These are phyloP conservation scores for Blepharisma undulans DNA, from an alignment of 169 alveolate species.

Conservation along the genomic window DNA sequence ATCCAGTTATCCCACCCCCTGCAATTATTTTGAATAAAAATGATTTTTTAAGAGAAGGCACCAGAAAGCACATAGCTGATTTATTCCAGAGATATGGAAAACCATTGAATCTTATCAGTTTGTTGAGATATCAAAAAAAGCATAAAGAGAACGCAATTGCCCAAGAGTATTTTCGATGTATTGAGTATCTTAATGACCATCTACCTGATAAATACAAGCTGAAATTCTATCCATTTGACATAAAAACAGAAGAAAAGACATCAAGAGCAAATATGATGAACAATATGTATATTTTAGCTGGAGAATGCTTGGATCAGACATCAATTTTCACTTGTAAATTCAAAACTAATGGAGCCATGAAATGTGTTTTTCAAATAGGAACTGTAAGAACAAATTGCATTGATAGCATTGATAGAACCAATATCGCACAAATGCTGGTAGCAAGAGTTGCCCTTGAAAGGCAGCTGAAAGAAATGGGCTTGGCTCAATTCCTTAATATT, in stretches of 20 bases:
- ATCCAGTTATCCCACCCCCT: constrained; percentile 74
- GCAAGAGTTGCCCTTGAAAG: constrained; percentile 55
- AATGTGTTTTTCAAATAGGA: constrained; percentile 78
- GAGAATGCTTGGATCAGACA: neutral
- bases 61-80: constrained; percentile 77
- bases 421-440: constrained; percentile 89
- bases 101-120: constrained; percentile 67
- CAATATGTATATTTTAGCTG: neutral
- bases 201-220: constrained; percentile 58
- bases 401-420: constrained; percentile 98
- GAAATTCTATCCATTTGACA: constrained; percentile 76
- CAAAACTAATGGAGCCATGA: neutral
- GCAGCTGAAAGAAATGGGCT: constrained; percentile 44
- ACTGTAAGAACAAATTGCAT: constrained; percentile 95
- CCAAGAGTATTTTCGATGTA: constrained; percentile 52
- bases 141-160: constrained; percentile 68
- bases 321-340: neutral
- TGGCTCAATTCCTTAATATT: neutral
- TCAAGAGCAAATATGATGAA: constrained; percentile 39
- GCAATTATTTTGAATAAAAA: constrained; percentile 43
- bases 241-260: constrained; percentile 63
- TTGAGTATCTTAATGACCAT: constrained; percentile 59
- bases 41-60: constrained; percentile 56
- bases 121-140: constrained; percentile 67
- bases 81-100: constrained; percentile 73